Evolutionary conservation across 2,329 filamentous ascomycete genomes (phyloP).

Genomic region (Grosmannia huntii): DNA sequence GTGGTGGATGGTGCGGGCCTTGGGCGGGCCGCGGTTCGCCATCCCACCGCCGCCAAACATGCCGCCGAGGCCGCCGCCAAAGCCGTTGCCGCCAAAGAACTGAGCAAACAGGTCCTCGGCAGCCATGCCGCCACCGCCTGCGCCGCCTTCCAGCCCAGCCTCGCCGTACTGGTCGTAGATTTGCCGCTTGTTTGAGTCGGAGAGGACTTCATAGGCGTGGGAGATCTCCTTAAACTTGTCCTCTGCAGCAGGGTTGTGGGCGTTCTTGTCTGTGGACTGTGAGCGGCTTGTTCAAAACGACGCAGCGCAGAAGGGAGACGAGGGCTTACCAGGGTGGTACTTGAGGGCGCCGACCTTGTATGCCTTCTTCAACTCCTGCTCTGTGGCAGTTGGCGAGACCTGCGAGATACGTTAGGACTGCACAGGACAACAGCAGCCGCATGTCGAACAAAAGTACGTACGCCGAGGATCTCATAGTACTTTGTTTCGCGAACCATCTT

Average conservation of each 20-base stretch:
- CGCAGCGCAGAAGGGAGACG: neutral
- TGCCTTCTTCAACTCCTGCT: constrained; percentile 80
- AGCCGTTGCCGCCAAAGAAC: constrained; percentile 75
- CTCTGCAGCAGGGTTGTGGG: constrained; percentile 80
- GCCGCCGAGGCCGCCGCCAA: constrained; percentile 60
- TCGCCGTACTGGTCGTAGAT: constrained; percentile 97
- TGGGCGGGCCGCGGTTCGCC: constrained; percentile 64
- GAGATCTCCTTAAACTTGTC: constrained; percentile 99
- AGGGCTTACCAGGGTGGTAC: constrained; percentile 62
- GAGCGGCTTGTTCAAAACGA: constrained; percentile 6
- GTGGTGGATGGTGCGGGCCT: constrained; percentile 94
- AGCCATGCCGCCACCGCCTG: constrained; percentile 70
- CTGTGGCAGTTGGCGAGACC: constrained; percentile 68
- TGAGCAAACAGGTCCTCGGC: constrained; percentile 94
- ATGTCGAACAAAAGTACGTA: constrained; percentile 27
- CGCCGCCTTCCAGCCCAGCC: constrained; percentile 85
- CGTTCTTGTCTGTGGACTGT: constrained; percentile 69
- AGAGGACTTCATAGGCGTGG: constrained; percentile 89
- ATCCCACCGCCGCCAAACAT: constrained; percentile 70
- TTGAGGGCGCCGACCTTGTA: constrained; percentile 77
- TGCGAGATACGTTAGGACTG: constrained; percentile 21
- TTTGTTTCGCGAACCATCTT: constrained; percentile 71
- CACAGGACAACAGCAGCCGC: neutral
- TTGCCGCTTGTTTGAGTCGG: constrained; percentile 79
- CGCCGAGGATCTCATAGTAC: constrained; percentile 66